Evolutionary conservation across 2,329 filamentous ascomycete species (phyloP).

Genomic region (Sclerotinia sclerotiorum): DNA sequence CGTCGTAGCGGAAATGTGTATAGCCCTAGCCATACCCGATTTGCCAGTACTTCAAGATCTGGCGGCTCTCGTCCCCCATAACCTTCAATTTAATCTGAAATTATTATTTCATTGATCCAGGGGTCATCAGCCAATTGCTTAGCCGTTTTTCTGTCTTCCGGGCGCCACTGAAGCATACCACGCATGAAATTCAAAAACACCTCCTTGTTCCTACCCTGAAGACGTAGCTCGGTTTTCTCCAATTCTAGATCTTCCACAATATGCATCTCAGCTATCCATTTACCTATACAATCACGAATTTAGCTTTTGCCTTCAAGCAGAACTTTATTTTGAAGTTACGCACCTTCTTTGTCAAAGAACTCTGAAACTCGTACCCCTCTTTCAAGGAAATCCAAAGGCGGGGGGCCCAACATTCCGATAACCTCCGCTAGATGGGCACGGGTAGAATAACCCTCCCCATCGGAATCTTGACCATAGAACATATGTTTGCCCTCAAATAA

Average conservation of each 20-base stretch:
- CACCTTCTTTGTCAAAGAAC: conserved; percentile 36
- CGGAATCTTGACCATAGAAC: conserved; percentile 32
- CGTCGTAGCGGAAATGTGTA: too few relatives aligned
- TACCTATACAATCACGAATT: background rate
- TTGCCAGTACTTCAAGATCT: background rate
- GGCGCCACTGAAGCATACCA: conserved; percentile 41
- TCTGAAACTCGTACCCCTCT: conserved; percentile 31
- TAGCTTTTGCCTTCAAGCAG: too few relatives aligned
- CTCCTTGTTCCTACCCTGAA: conserved; percentile 38
- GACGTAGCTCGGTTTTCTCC: conserved; percentile 26
- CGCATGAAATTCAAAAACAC: conserved; percentile 40
- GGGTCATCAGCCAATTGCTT: conserved; percentile 40
- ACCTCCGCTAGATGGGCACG: conserved; percentile 36
- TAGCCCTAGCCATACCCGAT: background rate
- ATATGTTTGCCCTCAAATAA: conserved; percentile 32
- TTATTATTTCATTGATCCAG: conserved; percentile 31
- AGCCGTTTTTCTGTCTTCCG: conserved; percentile 40
- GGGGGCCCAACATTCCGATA: conserved; percentile 36
- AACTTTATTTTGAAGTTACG: conserved; percentile 7
- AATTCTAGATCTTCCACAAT: conserved; percentile 16
- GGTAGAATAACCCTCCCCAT: conserved; percentile 27
- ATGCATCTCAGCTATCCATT: background rate
- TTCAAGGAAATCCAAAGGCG: conserved; percentile 36
- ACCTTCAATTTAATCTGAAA: background rate
- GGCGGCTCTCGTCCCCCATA: background rate